These are phyloP conservation scores for Zalaria sp. DNA, from an alignment of 2,329 filamentous ascomycete species.

Conservation along the genomic window DNA sequence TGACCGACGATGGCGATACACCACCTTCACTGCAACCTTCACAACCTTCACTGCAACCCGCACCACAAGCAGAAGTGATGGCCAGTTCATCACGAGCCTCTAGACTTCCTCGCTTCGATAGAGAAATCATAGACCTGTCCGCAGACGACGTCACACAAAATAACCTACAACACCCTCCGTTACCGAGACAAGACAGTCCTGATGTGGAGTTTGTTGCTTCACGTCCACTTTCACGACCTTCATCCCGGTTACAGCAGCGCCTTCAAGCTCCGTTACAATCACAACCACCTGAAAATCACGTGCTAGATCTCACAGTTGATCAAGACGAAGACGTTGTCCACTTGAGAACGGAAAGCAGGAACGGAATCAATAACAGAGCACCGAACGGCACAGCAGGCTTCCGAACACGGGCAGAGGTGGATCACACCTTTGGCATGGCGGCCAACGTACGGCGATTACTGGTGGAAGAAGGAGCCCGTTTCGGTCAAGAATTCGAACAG, in stretches of 20 bases:
- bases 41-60: too few relatives aligned
- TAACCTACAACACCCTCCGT: slow-evolving; percentile 5
- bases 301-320: slow-evolving; percentile 20
- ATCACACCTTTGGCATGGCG: too few relatives aligned
- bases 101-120: slow-evolving; percentile 25
- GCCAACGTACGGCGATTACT: too few relatives aligned
- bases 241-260: neutral
- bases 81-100: slow-evolving; percentile 15
- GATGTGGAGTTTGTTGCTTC: slow-evolving; percentile 36
- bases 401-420: too few relatives aligned
- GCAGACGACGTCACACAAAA: slow-evolving; percentile 7
- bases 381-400: too few relatives aligned
- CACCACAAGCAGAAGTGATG: slow-evolving; percentile 5
- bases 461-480: too few relatives aligned
- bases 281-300: slow-evolving; percentile 11
- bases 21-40: too few relatives aligned
- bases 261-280: slow-evolving; percentile 6
- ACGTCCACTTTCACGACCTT: slow-evolving; percentile 8
- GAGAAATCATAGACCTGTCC: slow-evolving; percentile 28
- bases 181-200: slow-evolving; percentile 11
- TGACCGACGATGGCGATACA: slow-evolving; percentile 21
- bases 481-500: too few relatives aligned
- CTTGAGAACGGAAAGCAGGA: slow-evolving; percentile 2
- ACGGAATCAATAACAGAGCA: neutral
- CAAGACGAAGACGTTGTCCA: slow-evolving; percentile 18